These are phyloP conservation scores for Bretschneidera sinensis DNA, from an alignment of 345 rosid species.

Conservation along the genomic window DNA sequence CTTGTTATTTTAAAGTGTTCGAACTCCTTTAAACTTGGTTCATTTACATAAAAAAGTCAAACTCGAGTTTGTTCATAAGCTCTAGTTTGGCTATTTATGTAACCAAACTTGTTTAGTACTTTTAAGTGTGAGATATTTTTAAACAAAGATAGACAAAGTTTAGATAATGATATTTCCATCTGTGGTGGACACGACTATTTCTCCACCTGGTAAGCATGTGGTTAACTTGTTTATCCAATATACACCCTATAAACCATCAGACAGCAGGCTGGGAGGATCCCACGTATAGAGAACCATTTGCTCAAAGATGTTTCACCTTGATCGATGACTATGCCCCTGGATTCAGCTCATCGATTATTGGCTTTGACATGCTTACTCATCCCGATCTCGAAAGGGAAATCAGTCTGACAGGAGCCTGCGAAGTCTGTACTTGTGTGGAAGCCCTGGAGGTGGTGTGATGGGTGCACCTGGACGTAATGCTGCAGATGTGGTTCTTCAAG, in stretches of 20 bases:
- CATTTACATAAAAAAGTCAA: too few relatives aligned
- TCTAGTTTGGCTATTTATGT: too few relatives aligned
- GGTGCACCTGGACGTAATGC: constrained; percentile 92
- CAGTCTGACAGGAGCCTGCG: constrained; percentile 69
- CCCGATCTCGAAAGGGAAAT: constrained; percentile 81
- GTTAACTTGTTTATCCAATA: constrained; percentile 79
- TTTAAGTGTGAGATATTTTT: too few relatives aligned
- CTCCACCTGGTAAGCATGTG: constrained; percentile 83
- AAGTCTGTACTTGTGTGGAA: constrained; percentile 81
- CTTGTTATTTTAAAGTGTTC: too few relatives aligned
- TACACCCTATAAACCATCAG: constrained; percentile 74
- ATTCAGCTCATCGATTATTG: constrained; percentile 67
- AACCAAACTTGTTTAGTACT: too few relatives aligned
- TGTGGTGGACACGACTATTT: constrained; percentile 66
- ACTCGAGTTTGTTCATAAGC: too few relatives aligned
- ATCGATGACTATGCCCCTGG: constrained; percentile 64
- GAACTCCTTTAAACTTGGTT: too few relatives aligned
- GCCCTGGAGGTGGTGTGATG: constrained; percentile 95
- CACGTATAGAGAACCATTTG: constrained; percentile 59
- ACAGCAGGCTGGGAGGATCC: constrained; percentile 84
- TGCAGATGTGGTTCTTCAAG: constrained; percentile 63
- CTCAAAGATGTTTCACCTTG: constrained; percentile 52
- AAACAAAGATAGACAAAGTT: too few relatives aligned
- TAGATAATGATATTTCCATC: constrained; percentile 93
- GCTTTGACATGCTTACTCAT: constrained; percentile 84